Evolutionary conservation across 805 yeast species (phyloP).

Genomic region (Schizosaccharomyces octosporus): DNA sequence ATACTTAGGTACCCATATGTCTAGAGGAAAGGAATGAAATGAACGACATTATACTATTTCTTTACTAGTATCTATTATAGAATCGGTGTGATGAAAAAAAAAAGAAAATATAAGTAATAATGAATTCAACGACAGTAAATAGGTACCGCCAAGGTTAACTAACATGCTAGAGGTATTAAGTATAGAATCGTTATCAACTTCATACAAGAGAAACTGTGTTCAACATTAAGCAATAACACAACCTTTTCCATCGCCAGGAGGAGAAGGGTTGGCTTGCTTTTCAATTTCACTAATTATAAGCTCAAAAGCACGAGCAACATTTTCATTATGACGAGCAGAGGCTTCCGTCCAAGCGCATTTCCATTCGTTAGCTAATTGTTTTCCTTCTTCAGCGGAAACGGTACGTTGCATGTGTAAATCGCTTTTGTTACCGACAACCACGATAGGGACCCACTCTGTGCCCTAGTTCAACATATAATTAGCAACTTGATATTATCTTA

Average conservation of each 20-base stretch:
- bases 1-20: not conserved
- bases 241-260: conserved; percentile 21
- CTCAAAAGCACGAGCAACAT: conserved; percentile 39
- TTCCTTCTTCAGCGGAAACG: conserved; percentile 31
- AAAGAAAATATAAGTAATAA: too few species aligned
- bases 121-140: too few species aligned
- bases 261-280: conserved; percentile 29
- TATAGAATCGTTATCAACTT: not conserved
- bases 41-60: too few species aligned
- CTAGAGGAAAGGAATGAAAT: not conserved
- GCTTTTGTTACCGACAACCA: conserved; percentile 52
- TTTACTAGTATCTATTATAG: too few species aligned
- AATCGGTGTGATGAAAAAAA: too few species aligned
- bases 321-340: conserved; percentile 54
- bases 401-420: conserved; percentile 46
- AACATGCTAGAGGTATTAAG: not conserved
- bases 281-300: conserved; percentile 37
- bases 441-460: conserved; percentile 46
- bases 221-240: conserved; percentile 17
- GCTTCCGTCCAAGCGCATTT: conserved; percentile 59
- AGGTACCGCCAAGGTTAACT: too few species aligned
- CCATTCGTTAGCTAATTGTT: conserved; percentile 36
- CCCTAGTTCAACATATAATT: conserved; percentile 15
- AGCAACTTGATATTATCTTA: conserved; percentile 3
- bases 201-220: not conserved